Evolutionary conservation across 768 basidiomycete species (phyloP), one percentile per base, ranked within the genome.

Genomic region (Podaxis sp.): DNA sequence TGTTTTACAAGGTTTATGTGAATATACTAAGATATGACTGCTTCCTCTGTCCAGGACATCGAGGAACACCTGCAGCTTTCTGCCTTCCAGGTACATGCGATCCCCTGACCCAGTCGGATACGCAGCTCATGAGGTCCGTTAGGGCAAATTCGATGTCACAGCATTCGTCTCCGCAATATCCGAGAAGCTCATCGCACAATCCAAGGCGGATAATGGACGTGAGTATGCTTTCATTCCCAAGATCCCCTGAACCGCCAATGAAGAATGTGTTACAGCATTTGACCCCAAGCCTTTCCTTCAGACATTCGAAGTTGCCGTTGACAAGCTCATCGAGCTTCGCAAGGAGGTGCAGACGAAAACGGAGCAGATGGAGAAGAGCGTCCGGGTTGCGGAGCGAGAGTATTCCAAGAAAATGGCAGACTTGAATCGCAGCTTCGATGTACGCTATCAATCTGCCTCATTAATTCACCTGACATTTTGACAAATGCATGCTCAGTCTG

Each of bases 321-420:
- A 97, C 75, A 85, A 82, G 56, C 82, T 99, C 36, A 89, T 99
- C 62, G 81, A 86, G 1, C 81, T 97, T 14, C 84, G 96, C 47
- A 91, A 90, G 68, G 90, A 97, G 74, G 92, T 98, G 5, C 94
- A 98, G 63, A 77, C 85, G 23, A 89, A 89, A 73, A 95, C 93
- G 0, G 90, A 94, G 71, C 88, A 90, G 68, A 88, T 96, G 79
- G 96, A 98, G 77, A 91, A 91, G 76, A 88, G 86, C 65, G 95
- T 98, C 13, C 79, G 89, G 50, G 82, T 89, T 0, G 87, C 94
- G 2, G 96, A 98, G 73, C 76, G 94, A 63, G 95, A 97, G 66
- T 99, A 98, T 73, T 91, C 93, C 2, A 92, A 89, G 77, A 91
- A 92, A 72, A 91, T 98, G 83, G 78, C 81, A n/a, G 95, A 98